These are phyloP conservation scores for Tephrocybe sp. DNA, from an alignment of 768 basidiomycete species.

Conservation along the genomic window DNA sequence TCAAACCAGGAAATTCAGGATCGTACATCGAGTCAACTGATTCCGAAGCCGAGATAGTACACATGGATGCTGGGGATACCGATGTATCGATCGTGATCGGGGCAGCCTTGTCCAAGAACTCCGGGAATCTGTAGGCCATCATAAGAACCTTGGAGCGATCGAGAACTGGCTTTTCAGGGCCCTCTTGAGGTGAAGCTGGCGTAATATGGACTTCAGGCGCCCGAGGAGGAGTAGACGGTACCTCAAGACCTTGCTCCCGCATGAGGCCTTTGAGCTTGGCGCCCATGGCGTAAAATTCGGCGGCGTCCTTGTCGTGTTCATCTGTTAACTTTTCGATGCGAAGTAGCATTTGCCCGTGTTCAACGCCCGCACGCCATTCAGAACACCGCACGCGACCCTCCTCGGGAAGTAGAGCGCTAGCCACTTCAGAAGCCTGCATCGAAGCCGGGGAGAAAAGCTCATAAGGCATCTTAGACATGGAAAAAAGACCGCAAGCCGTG, in stretches of 20 bases:
- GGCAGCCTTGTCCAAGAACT: constrained; percentile 6
- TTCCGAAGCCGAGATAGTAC: neutral
- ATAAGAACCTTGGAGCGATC: neutral
- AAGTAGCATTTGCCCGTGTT: neutral
- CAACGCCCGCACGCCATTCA: neutral
- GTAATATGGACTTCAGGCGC: neutral
- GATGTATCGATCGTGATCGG: neutral
- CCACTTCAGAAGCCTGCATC: constrained; percentile 6
- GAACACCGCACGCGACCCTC: constrained; percentile 1
- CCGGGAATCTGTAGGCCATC: neutral
- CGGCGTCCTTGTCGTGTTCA: neutral
- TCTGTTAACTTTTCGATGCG: neutral
- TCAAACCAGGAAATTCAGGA: constrained; percentile 7
- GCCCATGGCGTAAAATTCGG: neutral
- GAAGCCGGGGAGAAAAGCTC: constrained; percentile 9
- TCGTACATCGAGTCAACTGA: constrained; percentile 8
- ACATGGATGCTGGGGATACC: neutral
- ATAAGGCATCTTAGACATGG: constrained; percentile 1
- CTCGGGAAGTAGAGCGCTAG: constrained; percentile 1
- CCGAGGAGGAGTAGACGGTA: constrained; percentile 4
- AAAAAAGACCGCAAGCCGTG: neutral
- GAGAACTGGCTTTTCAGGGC: neutral
- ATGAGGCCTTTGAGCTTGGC: constrained; percentile 1
- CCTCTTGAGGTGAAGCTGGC: constrained; percentile 1
- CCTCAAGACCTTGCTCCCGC: neutral